Percentiles rank a stretch among this genome's conserved stretches.
Evolutionary conservation across 2,329 filamentous ascomycete species (phyloP).

Genomic region (Cladosporium sp.): DNA sequence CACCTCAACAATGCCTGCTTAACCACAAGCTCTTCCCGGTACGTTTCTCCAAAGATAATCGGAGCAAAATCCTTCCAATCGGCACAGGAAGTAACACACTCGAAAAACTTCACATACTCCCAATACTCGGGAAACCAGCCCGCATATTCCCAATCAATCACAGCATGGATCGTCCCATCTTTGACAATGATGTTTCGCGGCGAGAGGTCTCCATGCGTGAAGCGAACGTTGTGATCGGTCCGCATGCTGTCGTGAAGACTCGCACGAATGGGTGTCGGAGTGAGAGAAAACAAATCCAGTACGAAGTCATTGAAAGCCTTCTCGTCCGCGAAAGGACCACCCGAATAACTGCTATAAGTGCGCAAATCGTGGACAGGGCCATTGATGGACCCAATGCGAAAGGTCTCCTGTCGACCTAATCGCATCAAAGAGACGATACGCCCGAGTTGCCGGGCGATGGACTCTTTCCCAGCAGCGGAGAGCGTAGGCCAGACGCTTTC

Average conservation of each 20-base stretch:
- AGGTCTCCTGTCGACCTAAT: slow-evolving; percentile 8
- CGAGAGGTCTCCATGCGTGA: background rate
- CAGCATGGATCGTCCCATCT: slow-evolving; percentile 16
- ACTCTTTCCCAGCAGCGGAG: slow-evolving; percentile 3
- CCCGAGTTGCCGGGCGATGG: slow-evolving; percentile 11
- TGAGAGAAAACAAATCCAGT: slow-evolving; percentile 7
- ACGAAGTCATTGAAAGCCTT: slow-evolving; percentile 15
- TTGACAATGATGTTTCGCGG: background rate
- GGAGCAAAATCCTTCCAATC: too few relatives aligned
- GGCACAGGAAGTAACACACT: too few relatives aligned
- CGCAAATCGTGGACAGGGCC: slow-evolving; percentile 14
- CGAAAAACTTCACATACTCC: slow-evolving; percentile 12
- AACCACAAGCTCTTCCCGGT: too few relatives aligned
- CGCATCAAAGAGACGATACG: slow-evolving; percentile 13
- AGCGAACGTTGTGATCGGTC: slow-evolving; percentile 4
- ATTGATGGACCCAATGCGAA: slow-evolving; percentile 13
- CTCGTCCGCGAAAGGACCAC: slow-evolving; percentile 8
- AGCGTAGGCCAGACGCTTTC: slow-evolving; percentile 14
- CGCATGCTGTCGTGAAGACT: background rate
- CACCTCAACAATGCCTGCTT: too few relatives aligned
- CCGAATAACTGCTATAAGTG: background rate
- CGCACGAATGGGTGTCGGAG: background rate
- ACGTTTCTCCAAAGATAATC: too few relatives aligned
- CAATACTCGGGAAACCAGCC: slow-evolving; percentile 21
- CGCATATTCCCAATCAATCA: slow-evolving; percentile 19